Conservation (phyloP, 441 rosid genomes). For the Gossypium gossypioides region DNA sequence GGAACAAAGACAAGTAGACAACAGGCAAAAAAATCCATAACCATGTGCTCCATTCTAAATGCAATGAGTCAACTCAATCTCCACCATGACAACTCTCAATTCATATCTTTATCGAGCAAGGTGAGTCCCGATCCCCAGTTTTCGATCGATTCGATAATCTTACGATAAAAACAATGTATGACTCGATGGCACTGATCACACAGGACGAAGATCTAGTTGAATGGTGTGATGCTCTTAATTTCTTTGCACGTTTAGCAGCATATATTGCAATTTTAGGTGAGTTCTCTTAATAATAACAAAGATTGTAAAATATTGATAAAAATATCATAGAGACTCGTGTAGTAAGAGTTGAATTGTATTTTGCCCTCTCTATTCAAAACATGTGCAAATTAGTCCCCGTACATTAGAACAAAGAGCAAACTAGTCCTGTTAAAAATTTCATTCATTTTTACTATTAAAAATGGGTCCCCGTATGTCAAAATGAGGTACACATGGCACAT, state of each 20-base stretch:
- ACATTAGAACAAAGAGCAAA: no score
- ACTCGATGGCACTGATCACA: neutral
- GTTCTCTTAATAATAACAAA: neutral
- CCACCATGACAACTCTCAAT: conserved; percentile 9
- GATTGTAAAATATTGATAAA: neutral
- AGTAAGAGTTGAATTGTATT: no score
- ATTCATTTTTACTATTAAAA: no score
- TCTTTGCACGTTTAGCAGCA: conserved; percentile 18
- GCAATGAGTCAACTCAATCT: conserved; percentile 10
- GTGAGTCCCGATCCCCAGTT: neutral
- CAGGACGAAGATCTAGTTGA: conserved; percentile 19
- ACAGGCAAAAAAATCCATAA: neutral
- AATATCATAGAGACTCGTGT: no score
- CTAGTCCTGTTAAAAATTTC: no score
- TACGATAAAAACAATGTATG: neutral
- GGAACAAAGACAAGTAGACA: neutral
- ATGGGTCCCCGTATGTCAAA: no score
- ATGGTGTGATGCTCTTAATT: conserved; percentile 18
- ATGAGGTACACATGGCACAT: no score
- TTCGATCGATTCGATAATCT: neutral
- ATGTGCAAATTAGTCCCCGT: no score
- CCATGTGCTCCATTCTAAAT: conserved; percentile 11
- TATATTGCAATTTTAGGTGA: conserved; percentile 22
- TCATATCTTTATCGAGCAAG: conserved; percentile 9
- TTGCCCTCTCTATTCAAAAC: no score